Evolutionary conservation across 345 rosid species (phyloP), one percentile per base, ranked within the genome.

Genomic region (Adansonia digitata): DNA sequence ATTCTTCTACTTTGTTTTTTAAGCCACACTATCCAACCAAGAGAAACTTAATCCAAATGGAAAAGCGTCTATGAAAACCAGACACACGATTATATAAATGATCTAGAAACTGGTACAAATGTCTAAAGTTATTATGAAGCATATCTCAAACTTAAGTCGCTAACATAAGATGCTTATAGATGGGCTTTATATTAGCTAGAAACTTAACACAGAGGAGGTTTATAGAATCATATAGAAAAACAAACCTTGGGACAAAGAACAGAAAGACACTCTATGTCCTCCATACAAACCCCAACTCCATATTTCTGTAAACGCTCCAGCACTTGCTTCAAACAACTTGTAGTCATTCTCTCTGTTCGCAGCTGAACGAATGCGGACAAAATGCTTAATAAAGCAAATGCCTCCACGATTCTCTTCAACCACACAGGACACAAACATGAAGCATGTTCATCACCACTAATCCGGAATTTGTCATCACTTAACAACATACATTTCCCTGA

Each of bases 401-500:
- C 85, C 88, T 87, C 86, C 88, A 92, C 69, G 15, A 81, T 73
- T 81, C 74, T 74, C 81, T 84, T 87, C 90, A 94, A 81, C 98
- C 98, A 92, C 31, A 53, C 78, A 7, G 97, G 97, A 80, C 98
- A 94, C 60, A 75, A 81, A 82, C 98, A 92, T 15, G 59, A 7
- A 72, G 69, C 79, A 40, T 46, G 24, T 29, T 29, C 10, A 62
- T 65, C 77, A 31, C 63, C 77, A 31, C 63, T 42, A 31, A 22
- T 40, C 69, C 31, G 29, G 56, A 26, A 45, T 53, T 74, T 74
- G 5, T 71, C 84, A 56, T 79, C 80, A 55, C 74, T 77, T 46
- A 83, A 71, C 82, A 88, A 59, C 82, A 81, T 69, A 60, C 98
- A 94, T 60, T 77, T 82, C 75, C 82, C 83, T 20, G 86, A 83